Evolutionary conservation across 176 grass and related monocot genomes (phyloP), one percentile per base, ranked within the genome.

Genomic region (Carex myosuroides): DNA sequence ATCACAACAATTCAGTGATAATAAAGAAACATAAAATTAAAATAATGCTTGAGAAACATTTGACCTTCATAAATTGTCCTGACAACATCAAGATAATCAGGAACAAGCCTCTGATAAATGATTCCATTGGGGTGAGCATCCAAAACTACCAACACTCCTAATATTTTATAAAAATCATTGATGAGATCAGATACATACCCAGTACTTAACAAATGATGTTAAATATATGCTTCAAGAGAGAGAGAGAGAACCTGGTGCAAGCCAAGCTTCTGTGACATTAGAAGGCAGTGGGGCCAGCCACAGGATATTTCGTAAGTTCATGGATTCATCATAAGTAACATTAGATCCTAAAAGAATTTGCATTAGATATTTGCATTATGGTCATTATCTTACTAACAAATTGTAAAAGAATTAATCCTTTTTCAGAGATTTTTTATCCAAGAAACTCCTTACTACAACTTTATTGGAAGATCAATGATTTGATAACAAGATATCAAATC

Each of bases 251-350:
- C 95, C 95, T 87, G 92, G 92, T 61, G 89, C 84, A 58, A 88
- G 64, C 95, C 95, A 95, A 92, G 88, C 72, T 88, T 89, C 86
- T 42, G 83, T 95, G 12, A 80, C 63, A 12, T 85, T 89, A 68
- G 84, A 91, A 61, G 95, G 92, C 32, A 90, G 70, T 56, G 92
- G 95, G 66, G 95, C 95, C 29, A 95, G 84, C 95, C 95, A 98
- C 32, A 98, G 89, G 56, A 98, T 90, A 87, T 98, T 95, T 59
- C 95, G 87, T 44, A 98, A 77, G 64, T 98, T 98, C 86, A 98
- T 90, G 5, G 91, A 95, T 66, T 95, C 92, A 79, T 93, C 92
- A 64, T 91, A 98, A 1, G 37, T 80, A 64, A 95, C 89, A 63
- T 87, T 76, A 12, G 95, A 93, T 86, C 62, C 95, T 98, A 87